Conservation (phyloP, 2,329 filamentous ascomycete species). For the Fusarium tricinctum region DNA sequence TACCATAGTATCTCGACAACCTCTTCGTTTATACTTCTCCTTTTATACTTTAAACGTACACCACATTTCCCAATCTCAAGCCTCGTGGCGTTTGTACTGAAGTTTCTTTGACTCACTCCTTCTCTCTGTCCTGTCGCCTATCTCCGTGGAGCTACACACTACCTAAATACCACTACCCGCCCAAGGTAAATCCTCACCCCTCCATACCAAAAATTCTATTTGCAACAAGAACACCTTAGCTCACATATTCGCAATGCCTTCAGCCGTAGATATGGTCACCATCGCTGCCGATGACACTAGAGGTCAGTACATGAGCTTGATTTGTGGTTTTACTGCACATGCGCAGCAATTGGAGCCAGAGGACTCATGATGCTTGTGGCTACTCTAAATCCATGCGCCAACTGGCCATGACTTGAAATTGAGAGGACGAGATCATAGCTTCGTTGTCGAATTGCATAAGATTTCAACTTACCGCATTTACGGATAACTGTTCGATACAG, state of each 20-base stretch:
- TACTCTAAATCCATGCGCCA: constrained; percentile 3
- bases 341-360: constrained; percentile 1
- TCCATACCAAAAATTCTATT: constrained; percentile 38
- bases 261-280: constrained; percentile 56
- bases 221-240: constrained; percentile 31
- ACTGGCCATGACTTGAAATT: neutral
- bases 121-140: constrained; percentile 28
- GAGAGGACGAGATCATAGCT: neutral
- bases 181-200: constrained; percentile 33
- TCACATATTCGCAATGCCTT: constrained; percentile 52
- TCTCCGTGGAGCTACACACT: constrained; percentile 33
- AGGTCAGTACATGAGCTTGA: constrained; percentile 52
- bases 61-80: constrained; percentile 21
- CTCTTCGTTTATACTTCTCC: constrained; percentile 16
- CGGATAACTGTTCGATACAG: neutral
- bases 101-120: constrained; percentile 26
- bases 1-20: constrained; percentile 4
- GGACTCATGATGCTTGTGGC: constrained; percentile 28
- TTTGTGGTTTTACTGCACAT: neutral
- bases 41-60: constrained; percentile 12
- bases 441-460: neutral
- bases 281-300: constrained; percentile 62
- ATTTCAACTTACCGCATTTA: neutral
- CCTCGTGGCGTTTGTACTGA: constrained; percentile 36
- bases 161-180: constrained; percentile 36